Conservation (phyloP, 257 asterid genomes). For the Avicennia marina region DNA sequence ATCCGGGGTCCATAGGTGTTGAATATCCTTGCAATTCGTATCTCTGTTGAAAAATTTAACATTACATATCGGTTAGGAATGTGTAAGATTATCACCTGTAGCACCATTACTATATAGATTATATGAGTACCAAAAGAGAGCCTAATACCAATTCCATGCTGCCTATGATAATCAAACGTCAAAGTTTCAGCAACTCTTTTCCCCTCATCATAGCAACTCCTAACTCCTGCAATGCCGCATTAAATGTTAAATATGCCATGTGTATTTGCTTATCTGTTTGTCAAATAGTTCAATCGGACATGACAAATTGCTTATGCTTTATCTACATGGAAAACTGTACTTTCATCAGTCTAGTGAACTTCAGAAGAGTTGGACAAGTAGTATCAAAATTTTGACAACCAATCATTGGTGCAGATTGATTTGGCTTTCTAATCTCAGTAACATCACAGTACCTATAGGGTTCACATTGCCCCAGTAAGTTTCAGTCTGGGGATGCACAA, state of each 20-base stretch:
- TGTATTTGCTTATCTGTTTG: too few species aligned
- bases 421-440: not conserved
- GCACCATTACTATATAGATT: not conserved
- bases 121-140: not conserved
- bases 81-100: not conserved
- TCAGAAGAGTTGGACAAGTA: too few species aligned
- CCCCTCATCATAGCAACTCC: constrained; percentile 99
- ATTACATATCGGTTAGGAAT: constrained; percentile 15
- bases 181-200: constrained; percentile 95
- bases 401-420: not conserved
- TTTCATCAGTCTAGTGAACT: too few species aligned
- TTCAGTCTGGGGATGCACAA: constrained; percentile 67
- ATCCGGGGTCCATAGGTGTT: constrained; percentile 81
- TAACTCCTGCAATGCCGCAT: constrained; percentile 58
- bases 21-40: constrained; percentile 70
- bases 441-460: constrained; percentile 46
- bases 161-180: constrained; percentile 96
- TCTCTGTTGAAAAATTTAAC: constrained; percentile 28
- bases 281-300: too few species aligned
- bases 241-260: not conserved
- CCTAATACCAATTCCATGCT: constrained; percentile 75
- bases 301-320: too few species aligned
- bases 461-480: constrained; percentile 80
- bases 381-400: not conserved
- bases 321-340: constrained; percentile 16